Base-by-base conservation (phyloP, 2,329 filamentous ascomycete genomes). In the Colletotrichum karsti region DNA sequence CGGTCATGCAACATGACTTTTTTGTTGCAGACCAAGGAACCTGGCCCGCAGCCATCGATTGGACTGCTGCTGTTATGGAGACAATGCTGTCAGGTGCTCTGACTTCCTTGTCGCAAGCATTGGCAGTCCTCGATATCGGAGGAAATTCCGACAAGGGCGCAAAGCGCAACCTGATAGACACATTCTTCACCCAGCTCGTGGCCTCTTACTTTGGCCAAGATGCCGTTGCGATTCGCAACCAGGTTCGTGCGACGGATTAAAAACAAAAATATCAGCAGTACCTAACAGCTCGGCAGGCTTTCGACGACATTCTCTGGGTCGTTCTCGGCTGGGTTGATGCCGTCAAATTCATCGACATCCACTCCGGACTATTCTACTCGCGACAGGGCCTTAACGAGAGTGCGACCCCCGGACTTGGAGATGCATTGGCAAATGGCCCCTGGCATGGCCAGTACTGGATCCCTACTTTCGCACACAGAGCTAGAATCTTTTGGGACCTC, bases 291-390 rank as follows among this genome's bases (percentile, higher is more conserved):
- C 6, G 1, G 15, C 84, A 96, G 83, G 95, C 95, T 0, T 97
- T 91, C 77, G 95, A 98, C 76, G 95, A 98, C 77, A 97, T 97
- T 82, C 87, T 97, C 3, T 98, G 95, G 95, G 94, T 98, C 1
- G 94, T 97, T 3, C 85, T 98, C 39, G 93, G 92, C 70, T 98
- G 95, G 95, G 82, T 98, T 58, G 93, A 97, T 76, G 89, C 88
- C 54, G 87, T 94, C 70, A 90, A 92, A 72, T 94, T 97, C 75
- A 88, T 95, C 57, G 82, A 89, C 33, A 81, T 86, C n/a, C 93
- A 97, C 75, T 89, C 88, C 3, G 79, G 83, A 2, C 77, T 89
- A 18, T 90, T 93, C 76, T 92, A 91, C 73, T 78, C 79, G 9
- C 69, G 56, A 42, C 54, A 64, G 7, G 69, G 62, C 24, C 70